Evolutionary conservation across 2,329 filamentous ascomycete genomes (phyloP).

Genomic region (Phaeosphaeriaceae sp.): DNA sequence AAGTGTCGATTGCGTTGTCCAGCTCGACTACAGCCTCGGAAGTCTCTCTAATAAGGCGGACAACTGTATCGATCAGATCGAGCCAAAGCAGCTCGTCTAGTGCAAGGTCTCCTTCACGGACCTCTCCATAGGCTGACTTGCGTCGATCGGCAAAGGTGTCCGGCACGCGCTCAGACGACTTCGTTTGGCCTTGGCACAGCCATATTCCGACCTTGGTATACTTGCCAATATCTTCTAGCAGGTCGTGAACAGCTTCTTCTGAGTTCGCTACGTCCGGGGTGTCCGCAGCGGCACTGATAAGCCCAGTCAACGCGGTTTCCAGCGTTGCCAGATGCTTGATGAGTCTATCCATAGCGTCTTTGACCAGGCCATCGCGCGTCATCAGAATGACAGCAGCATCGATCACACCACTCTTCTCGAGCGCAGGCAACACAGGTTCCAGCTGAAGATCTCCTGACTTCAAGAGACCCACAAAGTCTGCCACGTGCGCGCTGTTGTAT

Average conservation of each 20-base stretch:
- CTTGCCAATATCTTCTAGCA: slow-evolving; percentile 82
- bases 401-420: slow-evolving; percentile 88
- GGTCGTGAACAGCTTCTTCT: slow-evolving; percentile 73
- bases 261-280: slow-evolving; percentile 65
- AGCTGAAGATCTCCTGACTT: slow-evolving; percentile 81
- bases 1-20: slow-evolving; percentile 34
- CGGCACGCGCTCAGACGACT: slow-evolving; percentile 55
- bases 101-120: slow-evolving; percentile 66
- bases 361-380: slow-evolving; percentile 84
- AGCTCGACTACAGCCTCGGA: slow-evolving; percentile 57
- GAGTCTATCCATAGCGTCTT: slow-evolving; percentile 83
- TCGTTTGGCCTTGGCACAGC: slow-evolving; percentile 88
- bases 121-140: slow-evolving; percentile 46
- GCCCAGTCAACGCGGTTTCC: slow-evolving; percentile 77
- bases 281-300: slow-evolving; percentile 70
- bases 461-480: slow-evolving; percentile 80
- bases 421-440: slow-evolving; percentile 80
- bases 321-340: slow-evolving; percentile 82
- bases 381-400: slow-evolving; percentile 93
- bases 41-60: slow-evolving; percentile 60
- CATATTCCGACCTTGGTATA: slow-evolving; percentile 94
- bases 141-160: slow-evolving; percentile 50
- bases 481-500: slow-evolving; percentile 82
- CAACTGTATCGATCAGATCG: slow-evolving; percentile 69
- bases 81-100: slow-evolving; percentile 72